Percentiles rank a stretch among this genome's conserved stretches.
These are phyloP conservation scores for Capsicum pubescens DNA, from an alignment of 257 asterid species.

Conservation along the genomic window DNA sequence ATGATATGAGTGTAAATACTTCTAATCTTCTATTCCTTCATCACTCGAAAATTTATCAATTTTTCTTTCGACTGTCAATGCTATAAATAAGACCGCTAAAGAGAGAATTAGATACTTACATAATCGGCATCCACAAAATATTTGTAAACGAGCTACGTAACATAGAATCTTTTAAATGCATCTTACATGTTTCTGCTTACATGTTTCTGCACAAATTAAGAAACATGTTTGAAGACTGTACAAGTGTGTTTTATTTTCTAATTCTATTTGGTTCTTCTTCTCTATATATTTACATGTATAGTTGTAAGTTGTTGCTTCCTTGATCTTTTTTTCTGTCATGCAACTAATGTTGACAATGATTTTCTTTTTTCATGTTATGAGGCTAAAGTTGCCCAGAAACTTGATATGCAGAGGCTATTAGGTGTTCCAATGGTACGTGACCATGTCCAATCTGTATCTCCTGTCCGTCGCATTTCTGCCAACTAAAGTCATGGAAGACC, in stretches of 20 bases:
- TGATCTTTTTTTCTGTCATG: background rate
- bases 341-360: background rate
- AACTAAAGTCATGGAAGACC: conserved; percentile 51
- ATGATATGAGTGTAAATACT: too few relatives aligned
- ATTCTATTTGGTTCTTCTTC: background rate
- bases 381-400: conserved; percentile 67
- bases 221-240: background rate
- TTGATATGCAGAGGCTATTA: conserved; percentile 62
- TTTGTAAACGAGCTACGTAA: background rate
- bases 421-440: conserved; percentile 83
- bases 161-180: background rate
- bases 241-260: conserved; percentile 21
- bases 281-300: conserved; percentile 19
- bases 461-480: conserved; percentile 69
- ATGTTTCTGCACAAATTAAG: background rate
- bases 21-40: too few relatives aligned
- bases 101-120: too few relatives aligned
- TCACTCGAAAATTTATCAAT: too few relatives aligned
- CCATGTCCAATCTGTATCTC: conserved; percentile 68
- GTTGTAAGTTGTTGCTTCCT: background rate
- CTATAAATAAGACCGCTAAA: too few relatives aligned
- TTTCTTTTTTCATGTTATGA: conserved; percentile 32
- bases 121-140: background rate
- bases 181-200: background rate
- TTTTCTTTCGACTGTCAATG: too few relatives aligned